Percentiles rank a stretch among this genome's conserved stretches.
These are phyloP conservation scores for Nannizziopsis barbatae DNA, from an alignment of 2,329 filamentous ascomycete species.

Conservation along the genomic window DNA sequence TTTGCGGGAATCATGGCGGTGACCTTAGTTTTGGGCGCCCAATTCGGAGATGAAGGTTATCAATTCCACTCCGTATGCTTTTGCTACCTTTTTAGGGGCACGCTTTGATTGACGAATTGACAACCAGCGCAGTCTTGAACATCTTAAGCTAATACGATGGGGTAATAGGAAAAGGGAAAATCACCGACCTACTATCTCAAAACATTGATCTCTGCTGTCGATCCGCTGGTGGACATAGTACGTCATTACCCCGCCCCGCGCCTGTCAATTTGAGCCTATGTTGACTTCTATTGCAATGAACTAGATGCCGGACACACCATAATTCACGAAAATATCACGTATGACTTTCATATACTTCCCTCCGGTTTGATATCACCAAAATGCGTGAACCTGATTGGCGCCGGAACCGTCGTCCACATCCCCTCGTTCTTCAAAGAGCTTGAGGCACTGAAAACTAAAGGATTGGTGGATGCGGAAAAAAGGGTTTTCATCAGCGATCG, in stretches of 20 bases:
- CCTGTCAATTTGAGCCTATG: not conserved
- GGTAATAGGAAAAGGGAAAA: constrained; percentile 36
- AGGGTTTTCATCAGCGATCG: constrained; percentile 38
- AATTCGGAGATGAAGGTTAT: constrained; percentile 40
- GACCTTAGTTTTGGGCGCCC: constrained; percentile 37
- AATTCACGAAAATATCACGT: constrained; percentile 36
- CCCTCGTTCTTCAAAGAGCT: constrained; percentile 41
- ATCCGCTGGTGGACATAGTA: constrained; percentile 39
- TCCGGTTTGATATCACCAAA: constrained; percentile 32
- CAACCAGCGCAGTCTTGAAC: not conserved
- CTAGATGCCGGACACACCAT: constrained; percentile 39
- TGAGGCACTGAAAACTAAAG: constrained; percentile 34
- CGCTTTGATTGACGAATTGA: not conserved
- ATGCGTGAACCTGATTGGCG: constrained; percentile 39
- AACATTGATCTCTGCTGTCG: constrained; percentile 36
- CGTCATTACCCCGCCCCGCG: constrained; percentile 15
- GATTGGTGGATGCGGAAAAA: constrained; percentile 30
- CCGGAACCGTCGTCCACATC: constrained; percentile 38
- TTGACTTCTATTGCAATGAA: not conserved
- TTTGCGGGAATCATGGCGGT: constrained; percentile 19
- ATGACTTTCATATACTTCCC: constrained; percentile 41
- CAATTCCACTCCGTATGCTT: not conserved
- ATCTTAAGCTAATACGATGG: constrained; percentile 6
- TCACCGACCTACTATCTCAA: constrained; percentile 39
- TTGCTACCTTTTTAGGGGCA: not conserved